Conservation (phyloP, 768 basidiomycete species). For the Auriscalpium orientale region DNA sequence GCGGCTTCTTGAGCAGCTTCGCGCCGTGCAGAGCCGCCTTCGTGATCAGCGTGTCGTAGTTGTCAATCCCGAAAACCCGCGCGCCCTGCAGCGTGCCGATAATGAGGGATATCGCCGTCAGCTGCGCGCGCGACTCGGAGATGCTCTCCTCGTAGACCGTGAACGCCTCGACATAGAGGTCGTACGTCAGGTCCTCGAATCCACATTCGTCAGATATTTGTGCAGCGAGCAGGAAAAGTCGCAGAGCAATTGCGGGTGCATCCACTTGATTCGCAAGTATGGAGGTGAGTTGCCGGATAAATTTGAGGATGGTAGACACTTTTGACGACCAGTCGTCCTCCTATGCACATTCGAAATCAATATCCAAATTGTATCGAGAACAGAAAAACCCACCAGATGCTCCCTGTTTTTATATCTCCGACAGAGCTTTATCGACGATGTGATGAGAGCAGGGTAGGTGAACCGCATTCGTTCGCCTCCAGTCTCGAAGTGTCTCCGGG, state of each 20-base stretch:
- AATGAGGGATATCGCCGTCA: constrained; percentile 95
- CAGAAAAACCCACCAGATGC: constrained; percentile 41
- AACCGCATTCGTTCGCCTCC: constrained; percentile 95
- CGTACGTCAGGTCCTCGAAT: constrained; percentile 94
- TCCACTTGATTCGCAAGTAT: constrained; percentile 92
- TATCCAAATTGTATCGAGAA: not conserved
- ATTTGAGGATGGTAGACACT: constrained; percentile 86
- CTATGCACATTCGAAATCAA: constrained; percentile 26
- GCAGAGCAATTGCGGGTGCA: constrained; percentile 84
- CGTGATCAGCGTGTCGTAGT: constrained; percentile 95
- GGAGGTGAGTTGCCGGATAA: constrained; percentile 87
- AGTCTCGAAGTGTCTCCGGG: constrained; percentile 80
- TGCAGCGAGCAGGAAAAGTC: constrained; percentile 91
- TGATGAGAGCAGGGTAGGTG: constrained; percentile 95
- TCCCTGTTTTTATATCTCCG: constrained; percentile 83
- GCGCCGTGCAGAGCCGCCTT: constrained; percentile 98
- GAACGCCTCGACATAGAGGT: constrained; percentile 96
- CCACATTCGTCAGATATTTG: constrained; percentile 93
- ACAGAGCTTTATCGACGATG: constrained; percentile 87
- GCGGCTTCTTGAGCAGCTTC: constrained; percentile 95
- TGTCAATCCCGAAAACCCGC: constrained; percentile 87
- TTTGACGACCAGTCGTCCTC: constrained; percentile 84
- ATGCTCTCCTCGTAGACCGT: constrained; percentile 98
- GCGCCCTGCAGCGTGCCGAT: constrained; percentile 87
- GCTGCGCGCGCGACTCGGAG: constrained; percentile 89